Conservation (phyloP, 2,329 filamentous ascomycete genomes). For the Lecanoromycetidae sp. region DNA sequence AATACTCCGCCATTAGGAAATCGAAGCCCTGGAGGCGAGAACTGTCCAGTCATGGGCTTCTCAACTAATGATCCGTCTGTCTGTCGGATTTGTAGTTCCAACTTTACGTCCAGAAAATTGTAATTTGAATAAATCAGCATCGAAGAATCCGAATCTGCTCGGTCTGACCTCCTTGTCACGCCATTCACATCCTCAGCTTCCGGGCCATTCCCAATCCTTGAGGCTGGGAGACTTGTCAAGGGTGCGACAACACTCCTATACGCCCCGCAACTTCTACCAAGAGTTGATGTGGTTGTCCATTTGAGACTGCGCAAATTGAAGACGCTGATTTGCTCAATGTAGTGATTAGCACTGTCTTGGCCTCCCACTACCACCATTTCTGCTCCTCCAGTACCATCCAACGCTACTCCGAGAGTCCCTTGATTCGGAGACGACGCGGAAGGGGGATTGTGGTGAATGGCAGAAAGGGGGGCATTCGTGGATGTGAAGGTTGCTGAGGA, state of each 20-base stretch:
- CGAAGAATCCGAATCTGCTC: conserved; percentile 35
- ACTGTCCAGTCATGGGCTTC: conserved; percentile 74
- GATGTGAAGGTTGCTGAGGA: conserved; percentile 82
- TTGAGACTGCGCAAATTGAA: conserved; percentile 92
- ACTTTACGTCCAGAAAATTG: conserved; percentile 93
- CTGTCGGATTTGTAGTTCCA: conserved; percentile 80
- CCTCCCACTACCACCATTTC: conserved; percentile 97
- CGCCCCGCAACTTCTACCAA: conserved; percentile 88
- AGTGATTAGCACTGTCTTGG: conserved; percentile 94
- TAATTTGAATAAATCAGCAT: conserved; percentile 99
- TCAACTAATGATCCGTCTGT: conserved; percentile 76
- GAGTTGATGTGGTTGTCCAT: conserved; percentile 79
- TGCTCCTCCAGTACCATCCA: conserved; percentile 82
- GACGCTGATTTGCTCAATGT: conserved; percentile 96
- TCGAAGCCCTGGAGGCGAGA: conserved; percentile 80
- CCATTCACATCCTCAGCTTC: conserved; percentile 26
- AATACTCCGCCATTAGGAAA: conserved; percentile 95
- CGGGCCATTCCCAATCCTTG: conserved; percentile 32
- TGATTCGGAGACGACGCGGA: conserved; percentile 75
- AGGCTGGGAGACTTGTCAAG: conserved; percentile 39
- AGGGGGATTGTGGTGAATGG: conserved; percentile 78
- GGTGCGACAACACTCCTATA: conserved; percentile 93
- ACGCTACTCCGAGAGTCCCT: conserved; percentile 72
- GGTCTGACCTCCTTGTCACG: conserved; percentile 21
- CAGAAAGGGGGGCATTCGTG: conserved; percentile 67